These are phyloP conservation scores for Venturiaceae sp. DNA, from an alignment of 2,329 filamentous ascomycete genomes.

Conservation along the genomic window DNA sequence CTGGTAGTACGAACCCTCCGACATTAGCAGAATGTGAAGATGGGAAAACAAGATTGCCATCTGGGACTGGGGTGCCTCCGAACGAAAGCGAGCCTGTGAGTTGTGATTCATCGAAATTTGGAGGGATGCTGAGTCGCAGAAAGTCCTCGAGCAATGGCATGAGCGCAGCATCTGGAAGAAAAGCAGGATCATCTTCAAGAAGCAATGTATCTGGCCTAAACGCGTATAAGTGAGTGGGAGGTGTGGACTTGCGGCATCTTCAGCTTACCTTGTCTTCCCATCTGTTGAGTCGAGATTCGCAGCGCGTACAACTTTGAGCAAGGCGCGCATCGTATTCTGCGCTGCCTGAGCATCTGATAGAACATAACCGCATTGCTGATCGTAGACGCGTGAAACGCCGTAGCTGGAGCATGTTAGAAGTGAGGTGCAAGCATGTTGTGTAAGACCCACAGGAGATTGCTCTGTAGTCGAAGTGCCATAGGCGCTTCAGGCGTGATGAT, in stretches of 20 bases:
- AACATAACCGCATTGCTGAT: slow-evolving; percentile 80
- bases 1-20: slow-evolving; percentile 30
- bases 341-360: slow-evolving; percentile 70
- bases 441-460: slow-evolving; percentile 63
- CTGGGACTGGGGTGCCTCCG: neutral
- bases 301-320: slow-evolving; percentile 49
- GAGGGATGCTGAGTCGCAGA: slow-evolving; percentile 23
- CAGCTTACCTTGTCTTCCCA: slow-evolving; percentile 27
- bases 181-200: slow-evolving; percentile 73
- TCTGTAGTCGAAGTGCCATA: slow-evolving; percentile 81
- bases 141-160: slow-evolving; percentile 49
- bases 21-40: slow-evolving; percentile 16
- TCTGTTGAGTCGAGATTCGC: slow-evolving; percentile 58
- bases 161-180: slow-evolving; percentile 57
- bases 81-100: neutral
- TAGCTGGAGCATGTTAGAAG: slow-evolving; percentile 35
- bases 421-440: neutral
- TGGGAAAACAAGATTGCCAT: neutral
- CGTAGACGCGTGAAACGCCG: slow-evolving; percentile 75
- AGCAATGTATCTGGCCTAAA: slow-evolving; percentile 64
- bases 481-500: slow-evolving; percentile 79
- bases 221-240: neutral
- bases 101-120: neutral
- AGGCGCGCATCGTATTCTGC: slow-evolving; percentile 60
- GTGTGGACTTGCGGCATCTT: neutral